Evolutionary conservation across 306 rosid genomes (phyloP).

Genomic region (Sphenostylis stenocarpa): DNA sequence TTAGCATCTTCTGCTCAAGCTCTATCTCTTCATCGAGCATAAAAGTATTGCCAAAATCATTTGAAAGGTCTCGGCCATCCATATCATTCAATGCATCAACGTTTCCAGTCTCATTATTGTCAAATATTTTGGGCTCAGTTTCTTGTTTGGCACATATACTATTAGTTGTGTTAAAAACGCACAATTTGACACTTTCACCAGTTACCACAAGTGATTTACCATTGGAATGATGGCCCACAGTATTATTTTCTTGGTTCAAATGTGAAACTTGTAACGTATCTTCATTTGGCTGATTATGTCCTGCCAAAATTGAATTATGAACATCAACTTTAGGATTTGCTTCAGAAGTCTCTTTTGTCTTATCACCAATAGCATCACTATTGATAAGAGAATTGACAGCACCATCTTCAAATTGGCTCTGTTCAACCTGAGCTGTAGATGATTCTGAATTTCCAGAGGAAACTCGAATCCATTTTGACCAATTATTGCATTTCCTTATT

Average conservation of each 20-base stretch:
- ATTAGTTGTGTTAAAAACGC: constrained; percentile 26
- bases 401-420: constrained; percentile 41
- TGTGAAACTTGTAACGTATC: constrained; percentile 29
- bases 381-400: constrained; percentile 33
- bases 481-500: constrained; percentile 67
- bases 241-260: constrained; percentile 29
- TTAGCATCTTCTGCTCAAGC: constrained; percentile 63
- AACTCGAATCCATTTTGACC: constrained; percentile 77
- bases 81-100: constrained; percentile 36
- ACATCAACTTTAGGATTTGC: constrained; percentile 40
- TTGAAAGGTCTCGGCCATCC: constrained; percentile 55
- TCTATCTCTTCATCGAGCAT: constrained; percentile 98
- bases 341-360: constrained; percentile 36
- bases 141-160: constrained; percentile 34
- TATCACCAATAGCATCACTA: constrained; percentile 39
- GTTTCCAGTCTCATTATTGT: constrained; percentile 44
- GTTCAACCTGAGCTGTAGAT: constrained; percentile 36
- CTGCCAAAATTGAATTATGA: constrained; percentile 26
- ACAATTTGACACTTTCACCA: constrained; percentile 26
- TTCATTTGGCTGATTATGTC: constrained; percentile 35
- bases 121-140: constrained; percentile 18
- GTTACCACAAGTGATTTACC: constrained; percentile 34
- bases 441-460: constrained; percentile 49
- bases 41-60: constrained; percentile 84
- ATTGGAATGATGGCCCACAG: constrained; percentile 29